Percentiles rank a stretch among this genome's conserved stretches.
phyloP scores from a whole-genome alignment of 2,329 filamentous ascomycete species.

The Pyricularia sp. region DNA sequence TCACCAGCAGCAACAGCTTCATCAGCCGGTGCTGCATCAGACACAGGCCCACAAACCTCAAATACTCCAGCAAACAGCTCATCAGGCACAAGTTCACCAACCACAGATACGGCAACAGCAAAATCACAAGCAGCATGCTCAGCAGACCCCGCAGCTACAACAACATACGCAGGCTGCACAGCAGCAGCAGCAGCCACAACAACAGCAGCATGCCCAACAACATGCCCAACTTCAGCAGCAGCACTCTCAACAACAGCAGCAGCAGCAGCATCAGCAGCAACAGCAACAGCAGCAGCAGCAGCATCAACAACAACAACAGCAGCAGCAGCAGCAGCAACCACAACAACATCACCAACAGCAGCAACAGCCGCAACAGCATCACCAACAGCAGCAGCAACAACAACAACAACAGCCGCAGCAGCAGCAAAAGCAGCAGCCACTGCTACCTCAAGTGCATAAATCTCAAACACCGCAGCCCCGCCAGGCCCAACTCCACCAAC shows the following conservation, averaged over 20 bases:
- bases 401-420: conserved; percentile 18
- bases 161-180: conserved; percentile 5
- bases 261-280: conserved; percentile 21
- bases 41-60: conserved; percentile 1
- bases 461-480: conserved; percentile 16
- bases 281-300: conserved; percentile 18
- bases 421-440: conserved; percentile 20
- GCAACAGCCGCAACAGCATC: conserved; percentile 17
- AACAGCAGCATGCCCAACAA: conserved; percentile 13
- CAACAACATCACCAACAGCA: conserved; percentile 19
- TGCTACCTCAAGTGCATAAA: conserved; percentile 15
- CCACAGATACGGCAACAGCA: conserved; percentile 1
- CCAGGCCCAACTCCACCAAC: not conserved
- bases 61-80: not conserved
- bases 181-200: conserved; percentile 17
- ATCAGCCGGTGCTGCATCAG: not conserved
- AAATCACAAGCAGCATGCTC: not conserved
- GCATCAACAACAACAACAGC: conserved; percentile 13
- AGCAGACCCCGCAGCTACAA: conserved; percentile 12
- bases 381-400: conserved; percentile 12
- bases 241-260: conserved; percentile 16
- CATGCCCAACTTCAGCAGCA: conserved; percentile 13
- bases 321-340: conserved; percentile 13
- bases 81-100: conserved; percentile 1
- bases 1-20: conserved; percentile 1